Conservation (phyloP, 768 basidiomycete genomes). For the Tricholoma flavovirens region DNA sequence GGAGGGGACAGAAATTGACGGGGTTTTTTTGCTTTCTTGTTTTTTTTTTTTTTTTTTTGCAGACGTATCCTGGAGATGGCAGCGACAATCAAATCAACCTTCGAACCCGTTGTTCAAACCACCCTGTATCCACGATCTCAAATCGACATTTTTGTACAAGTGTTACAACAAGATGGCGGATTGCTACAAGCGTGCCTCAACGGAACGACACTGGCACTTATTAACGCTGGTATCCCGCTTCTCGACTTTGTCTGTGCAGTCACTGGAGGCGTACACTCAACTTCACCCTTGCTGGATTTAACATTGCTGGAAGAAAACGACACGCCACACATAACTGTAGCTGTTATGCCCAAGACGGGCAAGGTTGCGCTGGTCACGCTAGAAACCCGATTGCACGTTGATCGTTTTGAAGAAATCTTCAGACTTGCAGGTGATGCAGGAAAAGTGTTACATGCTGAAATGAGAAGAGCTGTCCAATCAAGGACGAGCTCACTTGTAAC, state of each 20-base stretch:
- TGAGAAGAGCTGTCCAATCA: slow-evolving; percentile 64
- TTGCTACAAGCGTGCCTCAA: slow-evolving; percentile 90
- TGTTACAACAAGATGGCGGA: slow-evolving; percentile 92
- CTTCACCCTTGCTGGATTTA: slow-evolving; percentile 80
- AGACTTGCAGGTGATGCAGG: slow-evolving; percentile 72
- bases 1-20: background rate
- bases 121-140: slow-evolving; percentile 89
- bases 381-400: slow-evolving; percentile 92
- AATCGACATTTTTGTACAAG: slow-evolving; percentile 91
- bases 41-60: slow-evolving; percentile 3
- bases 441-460: slow-evolving; percentile 74
- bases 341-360: slow-evolving; percentile 80
- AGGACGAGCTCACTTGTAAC: slow-evolving; percentile 59
- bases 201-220: slow-evolving; percentile 87
- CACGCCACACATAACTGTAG: slow-evolving; percentile 83
- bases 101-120: slow-evolving; percentile 92
- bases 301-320: slow-evolving; percentile 88
- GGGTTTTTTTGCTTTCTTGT: too few relatives aligned
- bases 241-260: slow-evolving; percentile 89
- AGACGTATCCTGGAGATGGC: slow-evolving; percentile 88
- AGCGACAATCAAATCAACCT: slow-evolving; percentile 84
- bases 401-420: slow-evolving; percentile 88
- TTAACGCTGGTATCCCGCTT: slow-evolving; percentile 86
- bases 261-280: slow-evolving; percentile 80
- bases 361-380: slow-evolving; percentile 85